Conservation (phyloP, 441 rosid species). For the Pelargonium cotyledonis region DNA sequence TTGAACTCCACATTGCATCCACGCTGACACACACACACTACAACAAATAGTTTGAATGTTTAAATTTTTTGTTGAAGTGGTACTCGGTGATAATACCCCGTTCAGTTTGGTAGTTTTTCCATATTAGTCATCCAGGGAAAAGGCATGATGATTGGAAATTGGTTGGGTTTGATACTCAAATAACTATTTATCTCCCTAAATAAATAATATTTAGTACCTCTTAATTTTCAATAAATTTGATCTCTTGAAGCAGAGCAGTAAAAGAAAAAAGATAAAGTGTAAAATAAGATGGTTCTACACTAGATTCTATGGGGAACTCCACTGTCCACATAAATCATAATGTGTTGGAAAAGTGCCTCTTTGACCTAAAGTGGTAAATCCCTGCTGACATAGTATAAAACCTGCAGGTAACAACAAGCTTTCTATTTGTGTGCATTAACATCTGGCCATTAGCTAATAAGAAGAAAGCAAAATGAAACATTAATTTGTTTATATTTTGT, state of each 20-base stretch:
- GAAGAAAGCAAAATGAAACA: background rate
- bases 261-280: too few species aligned
- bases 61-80: background rate
- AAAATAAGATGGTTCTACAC: too few species aligned
- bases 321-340: too few species aligned
- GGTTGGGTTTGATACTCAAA: conserved; percentile 1
- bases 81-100: background rate
- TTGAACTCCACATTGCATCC: conserved; percentile 9
- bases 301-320: too few species aligned
- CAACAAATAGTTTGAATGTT: conserved; percentile 10
- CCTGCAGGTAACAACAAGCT: too few species aligned
- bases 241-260: background rate
- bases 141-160: background rate
- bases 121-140: background rate
- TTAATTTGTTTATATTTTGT: conserved; percentile 8
- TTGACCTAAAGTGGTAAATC: background rate
- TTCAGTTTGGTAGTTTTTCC: background rate
- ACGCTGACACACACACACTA: background rate
- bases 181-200: background rate
- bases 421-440: background rate
- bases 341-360: background rate
- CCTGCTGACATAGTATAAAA: too few species aligned
- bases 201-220: background rate
- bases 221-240: background rate
- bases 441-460: background rate